Percentiles rank a stretch among this genome's conserved stretches.
phyloP scores from a whole-genome alignment of 2,329 filamentous ascomycete species.

The Trichoderma sp. region DNA sequence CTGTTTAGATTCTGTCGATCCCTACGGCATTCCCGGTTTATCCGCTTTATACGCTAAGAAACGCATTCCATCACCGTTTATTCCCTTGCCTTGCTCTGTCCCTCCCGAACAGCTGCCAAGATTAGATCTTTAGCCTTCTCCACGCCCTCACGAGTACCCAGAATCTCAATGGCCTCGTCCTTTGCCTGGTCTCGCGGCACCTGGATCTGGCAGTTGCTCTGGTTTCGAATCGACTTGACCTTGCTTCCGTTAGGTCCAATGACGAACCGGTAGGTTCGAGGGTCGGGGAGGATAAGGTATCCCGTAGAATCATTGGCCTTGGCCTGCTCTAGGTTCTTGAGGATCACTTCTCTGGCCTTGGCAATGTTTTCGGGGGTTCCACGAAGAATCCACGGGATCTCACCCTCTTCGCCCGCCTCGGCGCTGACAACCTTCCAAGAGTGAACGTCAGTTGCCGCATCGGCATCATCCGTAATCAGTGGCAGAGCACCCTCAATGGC shows the following conservation, averaged over 20 bases:
- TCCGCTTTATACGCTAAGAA: neutral
- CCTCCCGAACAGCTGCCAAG: conserved; percentile 72
- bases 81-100: conserved; percentile 38
- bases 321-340: conserved; percentile 69
- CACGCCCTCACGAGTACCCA: conserved; percentile 73
- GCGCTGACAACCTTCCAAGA: conserved; percentile 79
- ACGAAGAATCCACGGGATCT: conserved; percentile 86
- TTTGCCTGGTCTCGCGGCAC: conserved; percentile 77
- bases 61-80: conserved; percentile 16
- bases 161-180: conserved; percentile 85
- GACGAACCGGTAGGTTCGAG: conserved; percentile 82
- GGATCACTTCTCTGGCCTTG: conserved; percentile 74
- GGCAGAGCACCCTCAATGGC: conserved; percentile 66
- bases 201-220: conserved; percentile 90
- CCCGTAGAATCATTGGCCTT: conserved; percentile 70
- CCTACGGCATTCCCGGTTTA: neutral
- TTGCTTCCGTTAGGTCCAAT: conserved; percentile 86
- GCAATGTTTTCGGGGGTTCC: conserved; percentile 74
- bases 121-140: conserved; percentile 89
- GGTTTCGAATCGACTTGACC: conserved; percentile 88
- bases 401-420: conserved; percentile 58
- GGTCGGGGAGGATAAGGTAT: conserved; percentile 86
- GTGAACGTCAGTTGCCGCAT: conserved; percentile 62
- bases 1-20: neutral
- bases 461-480: conserved; percentile 86